Conservation (phyloP, 2,329 filamentous ascomycete species). For the Verticillium dahliae region DNA sequence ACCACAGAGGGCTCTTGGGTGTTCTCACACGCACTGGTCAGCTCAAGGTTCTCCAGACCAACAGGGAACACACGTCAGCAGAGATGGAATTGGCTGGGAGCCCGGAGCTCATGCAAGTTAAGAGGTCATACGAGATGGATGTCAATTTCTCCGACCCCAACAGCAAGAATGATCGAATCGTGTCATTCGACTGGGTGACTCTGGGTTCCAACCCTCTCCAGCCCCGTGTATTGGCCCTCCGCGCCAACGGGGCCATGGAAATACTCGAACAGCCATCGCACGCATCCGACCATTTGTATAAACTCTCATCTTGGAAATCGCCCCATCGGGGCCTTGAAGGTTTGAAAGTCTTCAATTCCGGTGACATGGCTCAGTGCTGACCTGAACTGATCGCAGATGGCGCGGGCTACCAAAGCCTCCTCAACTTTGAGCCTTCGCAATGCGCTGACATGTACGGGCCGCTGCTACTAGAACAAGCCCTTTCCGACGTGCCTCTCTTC, state of each 20-base stretch:
- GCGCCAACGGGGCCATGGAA: slow-evolving; percentile 54
- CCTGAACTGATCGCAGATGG: slow-evolving; percentile 28
- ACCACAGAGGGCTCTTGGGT: slow-evolving; percentile 54
- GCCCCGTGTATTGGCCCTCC: slow-evolving; percentile 52
- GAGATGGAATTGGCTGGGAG: slow-evolving; percentile 35
- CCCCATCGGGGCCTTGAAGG: slow-evolving; percentile 52
- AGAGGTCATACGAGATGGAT: slow-evolving; percentile 56
- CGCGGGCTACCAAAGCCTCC: slow-evolving; percentile 45
- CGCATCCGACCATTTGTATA: slow-evolving; percentile 51
- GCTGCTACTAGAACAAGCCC: slow-evolving; percentile 44
- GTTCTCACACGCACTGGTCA: slow-evolving; percentile 58
- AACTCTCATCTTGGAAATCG: slow-evolving; percentile 54
- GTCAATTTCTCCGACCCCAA: slow-evolving; percentile 46
- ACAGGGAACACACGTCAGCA: slow-evolving; percentile 42
- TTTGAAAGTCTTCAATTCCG: slow-evolving; percentile 18
- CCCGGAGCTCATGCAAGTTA: slow-evolving; percentile 53
- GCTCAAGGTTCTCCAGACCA: slow-evolving; percentile 54
- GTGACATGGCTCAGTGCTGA: slow-evolving; percentile 15
- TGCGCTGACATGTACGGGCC: slow-evolving; percentile 47
- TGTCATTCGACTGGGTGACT: slow-evolving; percentile 64
- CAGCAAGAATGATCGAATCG: slow-evolving; percentile 52
- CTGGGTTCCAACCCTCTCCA: slow-evolving; percentile 47
- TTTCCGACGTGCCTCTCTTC: slow-evolving; percentile 51
- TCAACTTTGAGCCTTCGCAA: slow-evolving; percentile 52
- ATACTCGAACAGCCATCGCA: slow-evolving; percentile 56